Percentiles rank a stretch among this genome's conserved stretches.
These are phyloP conservation scores for Boechera stricta DNA, from an alignment of 345 rosid genomes.

Conservation along the genomic window DNA sequence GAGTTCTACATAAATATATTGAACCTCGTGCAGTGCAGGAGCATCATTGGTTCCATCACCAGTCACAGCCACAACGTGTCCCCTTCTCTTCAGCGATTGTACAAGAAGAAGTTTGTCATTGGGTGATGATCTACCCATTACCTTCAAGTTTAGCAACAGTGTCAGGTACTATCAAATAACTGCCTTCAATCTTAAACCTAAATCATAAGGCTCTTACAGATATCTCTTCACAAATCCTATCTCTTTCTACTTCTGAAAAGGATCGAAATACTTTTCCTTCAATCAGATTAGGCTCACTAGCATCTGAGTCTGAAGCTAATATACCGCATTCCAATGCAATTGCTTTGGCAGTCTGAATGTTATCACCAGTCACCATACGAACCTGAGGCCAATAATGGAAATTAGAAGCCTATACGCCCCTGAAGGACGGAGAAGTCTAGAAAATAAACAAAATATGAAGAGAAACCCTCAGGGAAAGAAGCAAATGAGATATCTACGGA, in stretches of 20 bases:
- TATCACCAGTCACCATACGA: constrained; percentile 99
- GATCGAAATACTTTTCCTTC: constrained; percentile 88
- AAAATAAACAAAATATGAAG: constrained; percentile 12
- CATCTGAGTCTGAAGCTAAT: constrained; percentile 62
- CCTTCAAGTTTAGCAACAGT: constrained; percentile 51
- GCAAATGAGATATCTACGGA: constrained; percentile 38
- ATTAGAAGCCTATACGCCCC: constrained; percentile 15
- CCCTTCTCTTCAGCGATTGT: constrained; percentile 75
- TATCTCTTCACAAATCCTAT: constrained; percentile 73
- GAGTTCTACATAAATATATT: constrained; percentile 10
- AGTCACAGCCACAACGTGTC: constrained; percentile 88
- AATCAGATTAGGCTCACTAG: constrained; percentile 68
- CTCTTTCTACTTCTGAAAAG: constrained; percentile 71
- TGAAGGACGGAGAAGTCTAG: constrained; percentile 20
- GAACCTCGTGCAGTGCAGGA: constrained; percentile 91
- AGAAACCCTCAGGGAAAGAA: constrained; percentile 10
- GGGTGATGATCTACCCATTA: constrained; percentile 95
- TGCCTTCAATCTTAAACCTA: constrained; percentile 25
- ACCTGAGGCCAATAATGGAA: constrained; percentile 54
- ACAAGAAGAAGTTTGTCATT: constrained; percentile 88
- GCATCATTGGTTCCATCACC: constrained; percentile 98
- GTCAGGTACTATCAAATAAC: constrained; percentile 22
- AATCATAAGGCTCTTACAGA: constrained; percentile 55
- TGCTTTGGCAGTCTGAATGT: constrained; percentile 91
- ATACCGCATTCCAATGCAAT: constrained; percentile 98